Percentiles rank a stretch among this genome's conserved stretches.
phyloP scores from a whole-genome alignment of 2,329 filamentous ascomycete genomes.

The Myriosclerotinia curreyana region DNA sequence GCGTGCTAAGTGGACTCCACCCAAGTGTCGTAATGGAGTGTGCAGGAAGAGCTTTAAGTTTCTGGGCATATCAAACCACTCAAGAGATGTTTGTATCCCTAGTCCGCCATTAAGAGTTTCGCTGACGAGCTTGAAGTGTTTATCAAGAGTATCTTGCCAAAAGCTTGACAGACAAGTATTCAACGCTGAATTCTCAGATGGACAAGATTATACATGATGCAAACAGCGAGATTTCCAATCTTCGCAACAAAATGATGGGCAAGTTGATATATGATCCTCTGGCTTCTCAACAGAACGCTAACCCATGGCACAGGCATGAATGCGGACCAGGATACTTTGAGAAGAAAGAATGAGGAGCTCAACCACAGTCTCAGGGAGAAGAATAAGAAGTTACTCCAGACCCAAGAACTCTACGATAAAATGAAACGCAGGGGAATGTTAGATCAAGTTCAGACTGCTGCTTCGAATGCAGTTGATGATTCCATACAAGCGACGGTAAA shows the following conservation, averaged over 20 bases:
- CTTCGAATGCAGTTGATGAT: slow-evolving; percentile 49
- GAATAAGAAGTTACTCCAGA: slow-evolving; percentile 63
- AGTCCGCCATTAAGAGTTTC: slow-evolving; percentile 26
- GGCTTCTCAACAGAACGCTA: slow-evolving; percentile 19
- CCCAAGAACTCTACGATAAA: slow-evolving; percentile 63
- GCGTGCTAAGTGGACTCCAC: slow-evolving; percentile 75
- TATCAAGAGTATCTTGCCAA: slow-evolving; percentile 76
- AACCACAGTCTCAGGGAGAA: slow-evolving; percentile 66
- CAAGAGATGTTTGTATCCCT: slow-evolving; percentile 69
- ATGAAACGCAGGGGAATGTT: slow-evolving; percentile 55
- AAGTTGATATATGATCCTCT: slow-evolving; percentile 29
- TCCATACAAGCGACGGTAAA: slow-evolving; percentile 40
- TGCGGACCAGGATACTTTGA: slow-evolving; percentile 59
- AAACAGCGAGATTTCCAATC: slow-evolving; percentile 64
- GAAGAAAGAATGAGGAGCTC: slow-evolving; percentile 71
- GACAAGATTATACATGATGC: slow-evolving; percentile 73
- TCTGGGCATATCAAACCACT: slow-evolving; percentile 82
- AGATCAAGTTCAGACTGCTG: slow-evolving; percentile 54
- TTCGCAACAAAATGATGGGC: slow-evolving; percentile 66
- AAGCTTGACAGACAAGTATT: slow-evolving; percentile 69
- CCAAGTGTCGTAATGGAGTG: slow-evolving; percentile 85
- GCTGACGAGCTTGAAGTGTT: slow-evolving; percentile 47
- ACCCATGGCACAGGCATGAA: slow-evolving; percentile 48
- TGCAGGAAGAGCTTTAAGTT: slow-evolving; percentile 71
- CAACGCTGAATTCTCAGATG: slow-evolving; percentile 60